Base-by-base conservation (phyloP, 352 stramenopile species). In the Phytophthora foliorum region DNA sequence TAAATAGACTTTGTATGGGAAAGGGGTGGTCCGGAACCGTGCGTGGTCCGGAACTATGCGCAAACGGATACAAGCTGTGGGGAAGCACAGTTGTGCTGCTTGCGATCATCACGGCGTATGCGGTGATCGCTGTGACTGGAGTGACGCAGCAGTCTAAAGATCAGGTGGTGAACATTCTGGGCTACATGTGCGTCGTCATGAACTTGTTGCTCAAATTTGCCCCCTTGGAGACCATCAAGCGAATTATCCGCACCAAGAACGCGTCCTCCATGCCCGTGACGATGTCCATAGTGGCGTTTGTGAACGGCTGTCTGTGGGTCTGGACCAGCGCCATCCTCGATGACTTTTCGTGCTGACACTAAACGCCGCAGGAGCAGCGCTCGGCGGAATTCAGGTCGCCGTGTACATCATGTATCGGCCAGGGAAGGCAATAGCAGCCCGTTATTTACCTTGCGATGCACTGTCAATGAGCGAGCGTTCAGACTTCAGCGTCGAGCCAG, bases 301-400 rank as follows among this genome's bases (percentile, higher is more conserved):
- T 65, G 29, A 59, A 57, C 36, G 54, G 57, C 27, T n/a, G 24
- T 17, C 25, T 70, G 8, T 70, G 63, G 63, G 27, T 67, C 49
- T 48, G 39, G 45, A 58, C 52, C 22, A 41, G 46, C 38, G 34
- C 46, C 27, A 36, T 70, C 36, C 36, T 55, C 25, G 27, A 50
- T 6, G 54, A 61, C 36, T 42, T 45, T 63, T 65, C 29, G 29
- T 70, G 1, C 59, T 77, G 21, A 65, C 42, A 22, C 72, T 67
- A 2, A 76, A 76, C 24, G 55, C 53, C 16, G 59, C 69, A 11
- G 76, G 66, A 52, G 67, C 55, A 25, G 36, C 58, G 14, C 46
- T 78, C 7, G 77, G 63, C 27, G 50, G 60, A 27, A 44, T 72
- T 5, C 74, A 71, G 39, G 54, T 60, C 11, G 24, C 57, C 22